phyloP scores from a whole-genome alignment of 768 basidiomycete genomes.

The Leccinum olivaceopallidum region DNA sequence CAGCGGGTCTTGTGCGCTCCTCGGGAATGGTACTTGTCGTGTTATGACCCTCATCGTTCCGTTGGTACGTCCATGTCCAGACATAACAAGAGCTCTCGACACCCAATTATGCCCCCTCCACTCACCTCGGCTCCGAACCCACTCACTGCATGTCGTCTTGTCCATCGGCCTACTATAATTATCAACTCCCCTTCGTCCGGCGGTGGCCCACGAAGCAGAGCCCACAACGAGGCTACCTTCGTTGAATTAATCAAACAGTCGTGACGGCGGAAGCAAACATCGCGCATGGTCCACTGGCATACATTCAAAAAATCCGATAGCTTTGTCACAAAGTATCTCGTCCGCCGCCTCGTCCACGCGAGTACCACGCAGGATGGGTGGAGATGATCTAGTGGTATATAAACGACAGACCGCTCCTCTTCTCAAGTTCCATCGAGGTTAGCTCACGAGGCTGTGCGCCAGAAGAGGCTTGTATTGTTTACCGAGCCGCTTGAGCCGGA shows the following conservation, averaged over 20 bases:
- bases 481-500: too few species aligned
- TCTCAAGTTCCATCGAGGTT: not conserved
- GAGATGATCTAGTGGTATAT: not conserved
- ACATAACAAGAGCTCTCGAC: not conserved
- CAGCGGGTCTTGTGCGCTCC: not conserved
- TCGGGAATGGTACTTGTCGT: slow-evolving; percentile 1
- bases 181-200: not conserved
- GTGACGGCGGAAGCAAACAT: slow-evolving; percentile 7
- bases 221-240: not conserved
- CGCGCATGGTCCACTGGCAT: slow-evolving; percentile 1
- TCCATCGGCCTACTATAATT: slow-evolving; percentile 2
- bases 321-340: not conserved
- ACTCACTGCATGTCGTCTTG: not conserved
- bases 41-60: not conserved
- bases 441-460: too few species aligned
- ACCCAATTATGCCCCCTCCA: too few species aligned
- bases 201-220: not conserved
- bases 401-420: not conserved
- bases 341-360: slow-evolving; percentile 11
- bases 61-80: slow-evolving; percentile 6
- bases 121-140: not conserved
- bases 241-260: slow-evolving; percentile 11
- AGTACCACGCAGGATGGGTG: not conserved
- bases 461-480: too few species aligned
- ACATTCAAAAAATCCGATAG: not conserved